A percentile compares a stretch with the other conserved stretches of the same genome.
phyloP scores from a whole-genome alignment of 352 stramenopile species.

The Globisporangium uncinulatum region DNA sequence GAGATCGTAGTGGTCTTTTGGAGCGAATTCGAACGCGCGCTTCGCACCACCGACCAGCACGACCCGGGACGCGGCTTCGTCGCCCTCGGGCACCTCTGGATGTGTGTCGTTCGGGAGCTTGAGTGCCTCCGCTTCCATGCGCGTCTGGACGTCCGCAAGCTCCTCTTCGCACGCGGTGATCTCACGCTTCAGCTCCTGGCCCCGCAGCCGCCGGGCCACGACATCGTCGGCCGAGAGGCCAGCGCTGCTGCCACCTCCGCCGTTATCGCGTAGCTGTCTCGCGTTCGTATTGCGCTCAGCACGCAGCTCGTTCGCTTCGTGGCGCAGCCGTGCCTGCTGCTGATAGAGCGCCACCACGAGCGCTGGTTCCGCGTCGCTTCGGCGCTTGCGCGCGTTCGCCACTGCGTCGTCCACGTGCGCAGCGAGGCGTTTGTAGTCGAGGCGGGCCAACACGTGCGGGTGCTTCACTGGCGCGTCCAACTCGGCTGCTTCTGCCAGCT shows the following conservation, averaged over 20 bases:
- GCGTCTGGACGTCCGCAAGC: slow-evolving; percentile 31
- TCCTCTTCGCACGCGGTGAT: slow-evolving; percentile 38
- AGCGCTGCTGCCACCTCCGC: slow-evolving; percentile 47
- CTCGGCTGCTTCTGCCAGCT: slow-evolving; percentile 8
- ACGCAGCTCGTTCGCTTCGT: slow-evolving; percentile 50
- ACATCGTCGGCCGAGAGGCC: slow-evolving; percentile 25
- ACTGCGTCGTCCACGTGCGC: slow-evolving; percentile 47
- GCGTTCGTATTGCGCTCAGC: slow-evolving; percentile 62
- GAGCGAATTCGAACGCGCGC: slow-evolving; percentile 46
- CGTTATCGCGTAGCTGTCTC: slow-evolving; percentile 40
- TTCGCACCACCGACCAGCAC: slow-evolving; percentile 50
- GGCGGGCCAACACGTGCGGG: slow-evolving; percentile 54
- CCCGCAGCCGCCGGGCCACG: slow-evolving; percentile 31
- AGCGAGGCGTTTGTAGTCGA: slow-evolving; percentile 74
- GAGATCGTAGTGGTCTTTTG: slow-evolving; percentile 71
- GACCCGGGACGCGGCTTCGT: slow-evolving; percentile 50
- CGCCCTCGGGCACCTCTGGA: slow-evolving; percentile 54
- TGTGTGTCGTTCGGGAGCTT: slow-evolving; percentile 79
- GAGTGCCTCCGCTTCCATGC: slow-evolving; percentile 61
- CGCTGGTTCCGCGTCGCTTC: slow-evolving; percentile 56
- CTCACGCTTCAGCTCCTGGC: slow-evolving; percentile 49
- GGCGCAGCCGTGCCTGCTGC: slow-evolving; percentile 40
- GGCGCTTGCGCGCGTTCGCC: slow-evolving; percentile 57
- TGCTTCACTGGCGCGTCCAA: slow-evolving; percentile 30
- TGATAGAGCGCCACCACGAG: slow-evolving; percentile 67